Evolutionary conservation across 2,329 filamentous ascomycete species (phyloP).

Genomic region (Trichoderma sp.): DNA sequence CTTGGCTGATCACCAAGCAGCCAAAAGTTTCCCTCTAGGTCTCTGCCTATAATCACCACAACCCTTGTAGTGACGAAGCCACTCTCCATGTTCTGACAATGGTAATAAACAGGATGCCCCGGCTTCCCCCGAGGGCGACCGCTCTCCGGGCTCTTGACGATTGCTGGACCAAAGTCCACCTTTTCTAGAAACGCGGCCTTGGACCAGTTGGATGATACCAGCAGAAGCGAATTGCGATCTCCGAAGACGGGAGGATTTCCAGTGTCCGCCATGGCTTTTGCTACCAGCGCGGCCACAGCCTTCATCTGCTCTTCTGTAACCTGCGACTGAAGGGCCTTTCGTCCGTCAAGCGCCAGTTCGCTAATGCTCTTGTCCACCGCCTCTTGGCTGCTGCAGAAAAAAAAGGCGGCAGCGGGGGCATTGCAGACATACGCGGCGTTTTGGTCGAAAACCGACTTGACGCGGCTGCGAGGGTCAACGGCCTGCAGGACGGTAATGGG

Average conservation of each 20-base stretch:
- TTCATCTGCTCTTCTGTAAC: constrained; percentile 17
- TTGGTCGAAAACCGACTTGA: constrained; percentile 8
- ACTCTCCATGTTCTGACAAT: background rate
- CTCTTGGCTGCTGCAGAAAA: background rate
- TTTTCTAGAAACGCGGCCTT: constrained; percentile 12
- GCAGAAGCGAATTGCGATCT: background rate
- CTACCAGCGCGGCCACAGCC: background rate
- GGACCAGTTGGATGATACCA: constrained; percentile 9
- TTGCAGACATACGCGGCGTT: constrained; percentile 14
- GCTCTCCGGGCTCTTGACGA: background rate
- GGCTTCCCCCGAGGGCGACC: background rate
- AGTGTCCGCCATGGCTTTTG: background rate
- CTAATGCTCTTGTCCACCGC: background rate
- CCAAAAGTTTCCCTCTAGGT: constrained; percentile 1
- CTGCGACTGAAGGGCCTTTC: background rate
- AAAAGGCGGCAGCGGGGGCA: background rate
- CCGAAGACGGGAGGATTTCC: background rate
- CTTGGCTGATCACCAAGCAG: background rate
- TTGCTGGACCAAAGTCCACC: constrained; percentile 17
- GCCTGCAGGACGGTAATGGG: background rate
- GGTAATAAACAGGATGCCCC: constrained; percentile 4
- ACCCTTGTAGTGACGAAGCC: background rate
- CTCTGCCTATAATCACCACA: constrained; percentile 1
- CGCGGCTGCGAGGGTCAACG: constrained; percentile 7
- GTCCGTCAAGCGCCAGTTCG: background rate